These are phyloP conservation scores for Alternaria dauci DNA, from an alignment of 2,329 filamentous ascomycete species.

Conservation along the genomic window DNA sequence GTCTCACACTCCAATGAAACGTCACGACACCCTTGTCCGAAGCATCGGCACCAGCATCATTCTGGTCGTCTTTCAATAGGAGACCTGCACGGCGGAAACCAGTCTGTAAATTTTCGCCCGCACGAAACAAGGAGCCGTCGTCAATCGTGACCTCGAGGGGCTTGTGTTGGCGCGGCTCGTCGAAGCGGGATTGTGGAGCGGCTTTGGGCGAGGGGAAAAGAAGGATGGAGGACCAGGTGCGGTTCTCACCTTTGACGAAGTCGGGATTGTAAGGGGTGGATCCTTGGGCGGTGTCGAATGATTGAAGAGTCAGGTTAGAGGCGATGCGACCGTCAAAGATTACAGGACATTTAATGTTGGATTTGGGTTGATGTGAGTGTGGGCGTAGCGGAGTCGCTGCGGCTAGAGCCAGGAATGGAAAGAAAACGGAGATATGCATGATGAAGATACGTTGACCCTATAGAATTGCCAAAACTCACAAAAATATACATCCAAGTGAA, in stretches of 20 bases:
- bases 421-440: not conserved
- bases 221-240: conserved; percentile 36
- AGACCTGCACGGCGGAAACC: conserved; percentile 40
- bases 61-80: conserved; percentile 30
- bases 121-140: conserved; percentile 32
- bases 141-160: conserved; percentile 39
- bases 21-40: conserved; percentile 34
- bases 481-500: not conserved
- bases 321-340: conserved; percentile 42
- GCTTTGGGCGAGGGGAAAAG: conserved; percentile 27
- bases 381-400: not conserved
- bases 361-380: not conserved
- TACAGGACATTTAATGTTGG: conserved; percentile 34
- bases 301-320: conserved; percentile 26
- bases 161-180: conserved; percentile 18
- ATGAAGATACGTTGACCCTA: not conserved
- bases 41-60: conserved; percentile 28
- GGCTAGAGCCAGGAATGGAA: not conserved
- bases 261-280: conserved; percentile 15
- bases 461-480: not conserved
- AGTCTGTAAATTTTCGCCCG: conserved; percentile 24
- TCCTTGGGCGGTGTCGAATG: conserved; percentile 30
- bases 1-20: conserved; percentile 36
- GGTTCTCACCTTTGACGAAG: conserved; percentile 40
- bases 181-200: conserved; percentile 28